Percentiles rank a stretch among this genome's conserved stretches.
Conservation (phyloP, 345 rosid species). For the Lepidium sativum region DNA sequence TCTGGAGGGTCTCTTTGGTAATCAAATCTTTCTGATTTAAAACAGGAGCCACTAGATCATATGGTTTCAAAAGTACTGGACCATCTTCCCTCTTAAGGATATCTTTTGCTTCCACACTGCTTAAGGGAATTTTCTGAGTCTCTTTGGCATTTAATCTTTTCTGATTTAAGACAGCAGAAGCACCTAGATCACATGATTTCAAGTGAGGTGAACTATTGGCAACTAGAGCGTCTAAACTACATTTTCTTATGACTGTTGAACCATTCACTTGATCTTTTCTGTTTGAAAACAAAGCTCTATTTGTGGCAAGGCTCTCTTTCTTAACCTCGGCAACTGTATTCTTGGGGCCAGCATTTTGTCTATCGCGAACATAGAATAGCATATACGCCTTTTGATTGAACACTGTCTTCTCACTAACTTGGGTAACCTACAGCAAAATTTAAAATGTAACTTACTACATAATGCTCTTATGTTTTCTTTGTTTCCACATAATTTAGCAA, state of each 20-base stretch:
- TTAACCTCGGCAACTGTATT: slow-evolving; percentile 30
- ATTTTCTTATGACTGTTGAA: slow-evolving; percentile 16
- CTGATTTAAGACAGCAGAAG: slow-evolving; percentile 22
- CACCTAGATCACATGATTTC: slow-evolving; percentile 8
- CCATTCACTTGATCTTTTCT: slow-evolving; percentile 25
- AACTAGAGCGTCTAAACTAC: slow-evolving; percentile 20
- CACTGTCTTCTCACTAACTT: slow-evolving; percentile 71
- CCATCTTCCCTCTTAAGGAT: slow-evolving; percentile 14
- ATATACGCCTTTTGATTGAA: slow-evolving; percentile 92
- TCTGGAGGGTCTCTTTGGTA: slow-evolving; percentile 24
- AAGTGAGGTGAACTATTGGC: slow-evolving; percentile 16
- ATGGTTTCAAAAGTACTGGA: slow-evolving; percentile 4
- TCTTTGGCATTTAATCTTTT: slow-evolving; percentile 25
- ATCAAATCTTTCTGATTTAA: slow-evolving; percentile 23
- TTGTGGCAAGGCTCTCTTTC: slow-evolving; percentile 35
- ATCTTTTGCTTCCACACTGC: slow-evolving; percentile 4
- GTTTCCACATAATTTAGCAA: background rate
- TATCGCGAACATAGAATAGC: slow-evolving; percentile 94
- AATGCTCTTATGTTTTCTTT: background rate
- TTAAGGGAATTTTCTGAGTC: too few species aligned
- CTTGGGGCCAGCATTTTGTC: slow-evolving; percentile 41
- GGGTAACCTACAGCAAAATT: slow-evolving; percentile 55
- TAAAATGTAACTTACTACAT: background rate
- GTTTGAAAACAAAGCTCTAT: slow-evolving; percentile 30
- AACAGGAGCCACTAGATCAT: slow-evolving; percentile 17